Conservation (phyloP, 371 early-diverging fungal species). For the Apophysomyces sp. region DNA sequence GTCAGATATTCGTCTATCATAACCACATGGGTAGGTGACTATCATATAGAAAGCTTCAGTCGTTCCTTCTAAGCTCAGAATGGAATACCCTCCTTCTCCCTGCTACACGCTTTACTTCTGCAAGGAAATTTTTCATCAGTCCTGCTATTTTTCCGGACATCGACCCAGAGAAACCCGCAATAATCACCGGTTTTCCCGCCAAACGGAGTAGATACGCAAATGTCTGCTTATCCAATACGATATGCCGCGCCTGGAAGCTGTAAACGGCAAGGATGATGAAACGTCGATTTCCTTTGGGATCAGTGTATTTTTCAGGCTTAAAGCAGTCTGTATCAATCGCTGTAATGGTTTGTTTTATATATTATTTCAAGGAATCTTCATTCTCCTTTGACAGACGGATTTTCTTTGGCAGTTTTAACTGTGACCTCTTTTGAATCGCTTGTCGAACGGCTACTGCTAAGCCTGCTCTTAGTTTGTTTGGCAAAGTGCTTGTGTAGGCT, state of each 20-base stretch:
- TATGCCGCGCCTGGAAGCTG: not conserved
- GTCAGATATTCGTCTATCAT: too few species aligned
- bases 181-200: not conserved
- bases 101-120: not conserved
- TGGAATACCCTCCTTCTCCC: not conserved
- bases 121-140: not conserved
- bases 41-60: too few species aligned
- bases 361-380: not conserved
- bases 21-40: too few species aligned
- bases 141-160: not conserved
- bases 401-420: not conserved
- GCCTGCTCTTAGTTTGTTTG: not conserved
- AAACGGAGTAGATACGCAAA: too few species aligned
- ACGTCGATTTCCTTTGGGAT: not conserved
- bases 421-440: not conserved
- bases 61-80: not conserved
- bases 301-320: not conserved
- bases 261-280: not conserved
- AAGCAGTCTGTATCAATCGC: too few species aligned
- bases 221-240: not conserved
- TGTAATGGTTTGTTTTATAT: not conserved
- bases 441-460: not conserved
- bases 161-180: not conserved
- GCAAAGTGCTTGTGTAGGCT: too few species aligned
- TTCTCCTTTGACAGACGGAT: not conserved